Evolutionary conservation across 139 green algal species (phyloP).

Genomic region (Chlorella sp.): DNA sequence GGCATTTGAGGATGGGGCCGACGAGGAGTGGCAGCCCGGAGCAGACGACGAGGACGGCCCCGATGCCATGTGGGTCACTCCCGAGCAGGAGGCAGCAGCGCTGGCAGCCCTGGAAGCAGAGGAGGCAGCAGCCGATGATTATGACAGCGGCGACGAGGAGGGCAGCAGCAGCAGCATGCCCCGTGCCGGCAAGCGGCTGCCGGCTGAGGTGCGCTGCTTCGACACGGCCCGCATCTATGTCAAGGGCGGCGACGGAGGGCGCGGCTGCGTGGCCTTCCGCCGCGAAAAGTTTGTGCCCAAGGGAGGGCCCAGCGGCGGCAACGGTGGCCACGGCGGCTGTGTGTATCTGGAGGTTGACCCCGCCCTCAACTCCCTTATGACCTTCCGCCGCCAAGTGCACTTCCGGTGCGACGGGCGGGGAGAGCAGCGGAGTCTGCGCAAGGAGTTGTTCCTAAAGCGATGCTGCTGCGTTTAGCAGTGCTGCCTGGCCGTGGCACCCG

Average conservation of each 20-base stretch:
- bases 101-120: constrained; percentile 1
- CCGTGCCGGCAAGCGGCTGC: constrained; percentile 64
- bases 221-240: constrained; percentile 94
- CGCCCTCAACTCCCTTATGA: constrained; percentile 77
- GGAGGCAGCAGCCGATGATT: neutral
- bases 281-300: constrained; percentile 96
- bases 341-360: constrained; percentile 86
- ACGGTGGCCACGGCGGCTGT: constrained; percentile 88
- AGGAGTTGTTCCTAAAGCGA: too few relatives aligned
- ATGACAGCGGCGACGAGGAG: neutral
- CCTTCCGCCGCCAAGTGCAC: constrained; percentile 79
- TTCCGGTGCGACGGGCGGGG: constrained; percentile 43
- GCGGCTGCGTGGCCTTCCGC: constrained; percentile 95
- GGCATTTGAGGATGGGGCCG: constrained; percentile 5
- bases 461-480: too few relatives aligned
- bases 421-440: too few relatives aligned
- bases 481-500: too few relatives aligned
- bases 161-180: neutral
- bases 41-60: constrained; percentile 14
- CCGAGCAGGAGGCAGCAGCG: constrained; percentile 10
- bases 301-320: constrained; percentile 86
- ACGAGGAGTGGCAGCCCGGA: neutral
- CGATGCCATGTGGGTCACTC: constrained; percentile 11
- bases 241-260: constrained; percentile 91
- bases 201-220: constrained; percentile 91